A percentile compares a stretch with the other conserved stretches of the same genome.
phyloP scores from a whole-genome alignment of 805 yeast species.

The Kuraishia floccosa region DNA sequence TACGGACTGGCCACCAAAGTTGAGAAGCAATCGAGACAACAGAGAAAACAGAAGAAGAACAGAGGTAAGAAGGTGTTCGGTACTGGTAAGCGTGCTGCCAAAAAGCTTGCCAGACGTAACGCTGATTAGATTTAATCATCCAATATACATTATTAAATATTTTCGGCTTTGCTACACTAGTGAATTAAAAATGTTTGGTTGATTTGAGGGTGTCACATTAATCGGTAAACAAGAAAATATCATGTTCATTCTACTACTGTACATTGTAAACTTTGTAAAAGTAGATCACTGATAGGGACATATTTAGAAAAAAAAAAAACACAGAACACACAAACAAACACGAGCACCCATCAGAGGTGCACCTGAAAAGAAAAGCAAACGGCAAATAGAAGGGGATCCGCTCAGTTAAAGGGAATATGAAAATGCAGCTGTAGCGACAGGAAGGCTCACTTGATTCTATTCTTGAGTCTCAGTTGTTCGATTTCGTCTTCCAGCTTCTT shows the following conservation, averaged over 20 bases:
- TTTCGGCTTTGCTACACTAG: too few relatives aligned
- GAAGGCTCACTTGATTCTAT: slow-evolving; percentile 24
- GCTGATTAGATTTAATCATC: not conserved
- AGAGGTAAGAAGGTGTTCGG: slow-evolving; percentile 98
- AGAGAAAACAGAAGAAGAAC: slow-evolving; percentile 99
- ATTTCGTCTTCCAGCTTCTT: slow-evolving; percentile 70
- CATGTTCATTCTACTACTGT: not conserved
- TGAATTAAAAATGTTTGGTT: not conserved
- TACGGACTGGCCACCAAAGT: slow-evolving; percentile 94
- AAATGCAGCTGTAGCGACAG: too few relatives aligned
- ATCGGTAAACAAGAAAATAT: not conserved
- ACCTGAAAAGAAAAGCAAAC: slow-evolving; percentile 2
- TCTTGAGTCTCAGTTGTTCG: slow-evolving; percentile 44
- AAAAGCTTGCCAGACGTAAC: slow-evolving; percentile 85
- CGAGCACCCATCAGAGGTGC: too few relatives aligned
- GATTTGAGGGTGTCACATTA: not conserved
- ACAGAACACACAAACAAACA: not conserved
- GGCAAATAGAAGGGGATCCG: too few relatives aligned
- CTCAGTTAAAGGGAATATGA: too few relatives aligned
- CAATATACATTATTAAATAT: too few relatives aligned
- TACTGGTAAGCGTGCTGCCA: slow-evolving; percentile 92
- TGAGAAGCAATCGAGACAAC: slow-evolving; percentile 98
- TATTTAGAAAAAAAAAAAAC: slow-evolving; percentile 1
- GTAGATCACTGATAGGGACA: too few relatives aligned
- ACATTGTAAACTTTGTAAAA: too few relatives aligned